Conservation (phyloP, 2,329 filamentous ascomycete genomes). For the Colletotrichum sp. region DNA sequence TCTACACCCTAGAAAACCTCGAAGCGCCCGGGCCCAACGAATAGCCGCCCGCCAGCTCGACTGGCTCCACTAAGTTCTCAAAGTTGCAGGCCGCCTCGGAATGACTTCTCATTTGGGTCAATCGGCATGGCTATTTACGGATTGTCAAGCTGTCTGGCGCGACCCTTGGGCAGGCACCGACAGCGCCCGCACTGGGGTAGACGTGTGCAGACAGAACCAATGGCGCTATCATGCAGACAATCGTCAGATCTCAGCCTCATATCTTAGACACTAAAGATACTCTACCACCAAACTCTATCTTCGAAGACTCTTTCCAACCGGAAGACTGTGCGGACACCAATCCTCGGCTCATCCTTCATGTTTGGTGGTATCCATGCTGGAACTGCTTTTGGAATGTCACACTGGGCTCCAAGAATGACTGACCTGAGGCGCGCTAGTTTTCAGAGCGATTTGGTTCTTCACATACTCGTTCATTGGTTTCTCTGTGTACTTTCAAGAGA, state of each 20-base stretch:
- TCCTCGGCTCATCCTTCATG: not conserved
- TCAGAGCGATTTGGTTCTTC: not conserved
- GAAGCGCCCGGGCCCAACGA: not conserved
- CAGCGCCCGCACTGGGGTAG: not conserved
- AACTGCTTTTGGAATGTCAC: not conserved
- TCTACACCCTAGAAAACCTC: not conserved
- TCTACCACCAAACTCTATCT: too few relatives aligned
- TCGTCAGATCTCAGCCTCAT: not conserved
- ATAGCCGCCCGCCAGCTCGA: not conserved
- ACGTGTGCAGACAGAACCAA: not conserved
- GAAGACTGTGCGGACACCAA: not conserved
- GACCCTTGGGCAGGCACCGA: not conserved
- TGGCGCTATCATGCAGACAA: not conserved
- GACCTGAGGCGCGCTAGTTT: too few relatives aligned
- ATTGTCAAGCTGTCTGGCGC: not conserved
- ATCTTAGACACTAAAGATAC: not conserved
- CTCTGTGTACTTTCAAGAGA: not conserved
- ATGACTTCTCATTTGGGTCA: not conserved
- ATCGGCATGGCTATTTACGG: not conserved
- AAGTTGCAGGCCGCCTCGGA: not conserved
- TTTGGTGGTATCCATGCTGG: not conserved
- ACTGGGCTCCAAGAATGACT: not conserved
- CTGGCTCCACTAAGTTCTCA: not conserved
- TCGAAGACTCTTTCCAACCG: not conserved
- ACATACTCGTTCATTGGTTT: not conserved